These are phyloP conservation scores for Abelmoschus esculentus DNA, from an alignment of 345 rosid genomes.

Conservation along the genomic window DNA sequence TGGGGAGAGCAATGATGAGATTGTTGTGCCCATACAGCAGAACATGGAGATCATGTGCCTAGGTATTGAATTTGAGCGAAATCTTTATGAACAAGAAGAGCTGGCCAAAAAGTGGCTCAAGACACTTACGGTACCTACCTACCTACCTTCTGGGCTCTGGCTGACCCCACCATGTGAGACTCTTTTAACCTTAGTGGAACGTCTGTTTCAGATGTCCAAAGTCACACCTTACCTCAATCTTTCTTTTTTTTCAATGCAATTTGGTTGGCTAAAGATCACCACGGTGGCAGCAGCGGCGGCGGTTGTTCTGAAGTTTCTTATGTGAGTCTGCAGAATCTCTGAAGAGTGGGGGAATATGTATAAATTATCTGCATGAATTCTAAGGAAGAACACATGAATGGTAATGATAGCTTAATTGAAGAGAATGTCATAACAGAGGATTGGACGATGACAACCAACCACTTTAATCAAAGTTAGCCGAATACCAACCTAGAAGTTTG, in stretches of 20 bases:
- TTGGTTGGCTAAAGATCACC: not conserved
- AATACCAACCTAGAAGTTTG: slow-evolving; percentile 3
- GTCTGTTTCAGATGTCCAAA: slow-evolving; percentile 10
- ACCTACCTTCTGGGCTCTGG: slow-evolving; percentile 11
- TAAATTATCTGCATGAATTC: not conserved
- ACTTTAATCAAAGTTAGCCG: slow-evolving; percentile 3
- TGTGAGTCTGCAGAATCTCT: too few species aligned
- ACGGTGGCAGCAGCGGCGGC: too few species aligned
- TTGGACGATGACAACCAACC: not conserved
- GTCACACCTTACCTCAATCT: not conserved
- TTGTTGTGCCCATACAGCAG: slow-evolving; percentile 23
- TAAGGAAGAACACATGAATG: not conserved
- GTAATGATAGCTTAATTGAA: not conserved
- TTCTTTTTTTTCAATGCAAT: not conserved
- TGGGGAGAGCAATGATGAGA: not conserved
- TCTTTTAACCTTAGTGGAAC: slow-evolving; percentile 15
- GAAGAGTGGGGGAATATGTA: not conserved
- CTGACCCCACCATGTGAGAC: slow-evolving; percentile 27
- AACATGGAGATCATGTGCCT: slow-evolving; percentile 53
- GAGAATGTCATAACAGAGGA: not conserved
- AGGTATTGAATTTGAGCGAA: slow-evolving; percentile 17
- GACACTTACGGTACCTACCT: slow-evolving; percentile 11
- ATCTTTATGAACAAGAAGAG: not conserved
- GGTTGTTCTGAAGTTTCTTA: too few species aligned
- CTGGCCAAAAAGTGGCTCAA: not conserved